Conservation (phyloP, 2,329 filamentous ascomycete genomes). For the Alternaria metachromatica region DNA sequence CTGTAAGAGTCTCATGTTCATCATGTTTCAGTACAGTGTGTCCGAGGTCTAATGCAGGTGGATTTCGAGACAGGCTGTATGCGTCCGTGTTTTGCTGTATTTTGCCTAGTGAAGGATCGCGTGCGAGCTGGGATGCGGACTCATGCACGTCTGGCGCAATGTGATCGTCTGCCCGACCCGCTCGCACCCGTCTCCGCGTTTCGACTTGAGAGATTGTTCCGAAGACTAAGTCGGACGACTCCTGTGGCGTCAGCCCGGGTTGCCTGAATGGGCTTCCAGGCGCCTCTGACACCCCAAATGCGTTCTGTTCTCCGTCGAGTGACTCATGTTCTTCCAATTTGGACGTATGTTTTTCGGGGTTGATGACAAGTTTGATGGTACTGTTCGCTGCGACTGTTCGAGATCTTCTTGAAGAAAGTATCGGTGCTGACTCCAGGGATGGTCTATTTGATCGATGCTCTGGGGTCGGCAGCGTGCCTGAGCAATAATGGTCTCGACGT, state of each 20-base stretch:
- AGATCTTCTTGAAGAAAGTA: background rate
- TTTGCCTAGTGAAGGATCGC: background rate
- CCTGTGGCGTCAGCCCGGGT: conserved; percentile 8
- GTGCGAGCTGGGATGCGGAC: background rate
- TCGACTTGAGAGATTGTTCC: background rate
- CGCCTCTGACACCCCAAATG: background rate
- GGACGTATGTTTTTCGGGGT: background rate
- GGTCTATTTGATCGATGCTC: background rate
- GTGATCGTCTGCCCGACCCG: background rate
- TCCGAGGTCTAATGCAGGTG: background rate
- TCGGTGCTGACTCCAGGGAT: background rate
- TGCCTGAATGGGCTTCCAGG: conserved; percentile 4
- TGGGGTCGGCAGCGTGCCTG: background rate
- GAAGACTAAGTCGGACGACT: conserved; percentile 8
- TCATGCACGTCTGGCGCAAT: conserved; percentile 5
- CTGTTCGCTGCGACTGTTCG: background rate
- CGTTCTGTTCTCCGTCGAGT: background rate
- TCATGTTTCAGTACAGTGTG: no score
- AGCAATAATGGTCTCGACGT: background rate
- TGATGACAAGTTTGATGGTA: background rate
- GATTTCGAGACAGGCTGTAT: background rate
- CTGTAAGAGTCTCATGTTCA: background rate
- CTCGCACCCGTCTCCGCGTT: background rate
- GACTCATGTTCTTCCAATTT: no score
- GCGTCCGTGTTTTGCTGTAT: background rate